A percentile compares a stretch with the other conserved stretches of the same genome.
These are phyloP conservation scores for Candolleomyces eurysporus DNA, from an alignment of 768 basidiomycete species.

Conservation along the genomic window DNA sequence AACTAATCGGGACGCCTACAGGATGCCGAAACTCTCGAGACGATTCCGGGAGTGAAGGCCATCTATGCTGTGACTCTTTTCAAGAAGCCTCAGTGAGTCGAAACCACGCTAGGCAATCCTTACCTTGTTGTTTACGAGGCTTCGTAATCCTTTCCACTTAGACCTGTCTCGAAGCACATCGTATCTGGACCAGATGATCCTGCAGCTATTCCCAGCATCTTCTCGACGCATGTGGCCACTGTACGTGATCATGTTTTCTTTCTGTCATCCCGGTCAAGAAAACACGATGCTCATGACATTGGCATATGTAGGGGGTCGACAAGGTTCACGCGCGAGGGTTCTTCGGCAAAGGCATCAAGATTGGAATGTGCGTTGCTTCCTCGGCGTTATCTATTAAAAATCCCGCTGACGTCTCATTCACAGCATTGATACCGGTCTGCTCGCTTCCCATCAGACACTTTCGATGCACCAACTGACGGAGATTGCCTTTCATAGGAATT, in stretches of 20 bases:
- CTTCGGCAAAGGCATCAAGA: slow-evolving; percentile 62
- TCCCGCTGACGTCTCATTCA: background rate
- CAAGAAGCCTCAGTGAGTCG: slow-evolving; percentile 40
- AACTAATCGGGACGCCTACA: slow-evolving; percentile 16
- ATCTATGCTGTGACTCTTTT: slow-evolving; percentile 53
- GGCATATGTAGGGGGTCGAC: slow-evolving; percentile 54
- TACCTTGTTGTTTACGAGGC: background rate
- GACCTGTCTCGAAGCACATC: slow-evolving; percentile 43
- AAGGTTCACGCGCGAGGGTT: slow-evolving; percentile 62
- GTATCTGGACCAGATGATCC: slow-evolving; percentile 41
- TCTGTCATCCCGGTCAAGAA: background rate
- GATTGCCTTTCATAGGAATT: slow-evolving; percentile 27
- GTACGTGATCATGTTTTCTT: slow-evolving; percentile 23
- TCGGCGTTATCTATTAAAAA: background rate
- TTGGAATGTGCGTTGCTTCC: slow-evolving; percentile 48
- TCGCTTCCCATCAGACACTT: background rate
- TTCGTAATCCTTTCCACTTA: slow-evolving; percentile 14
- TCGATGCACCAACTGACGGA: background rate
- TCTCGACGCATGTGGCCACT: slow-evolving; percentile 52
- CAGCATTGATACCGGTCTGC: slow-evolving; percentile 49
- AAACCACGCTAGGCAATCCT: background rate
- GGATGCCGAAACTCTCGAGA: slow-evolving; percentile 46
- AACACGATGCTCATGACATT: background rate
- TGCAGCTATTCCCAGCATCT: background rate
- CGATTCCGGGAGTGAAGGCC: slow-evolving; percentile 51